phyloP scores from a whole-genome alignment of 768 basidiomycete genomes.

The Exidia glandulosa region DNA sequence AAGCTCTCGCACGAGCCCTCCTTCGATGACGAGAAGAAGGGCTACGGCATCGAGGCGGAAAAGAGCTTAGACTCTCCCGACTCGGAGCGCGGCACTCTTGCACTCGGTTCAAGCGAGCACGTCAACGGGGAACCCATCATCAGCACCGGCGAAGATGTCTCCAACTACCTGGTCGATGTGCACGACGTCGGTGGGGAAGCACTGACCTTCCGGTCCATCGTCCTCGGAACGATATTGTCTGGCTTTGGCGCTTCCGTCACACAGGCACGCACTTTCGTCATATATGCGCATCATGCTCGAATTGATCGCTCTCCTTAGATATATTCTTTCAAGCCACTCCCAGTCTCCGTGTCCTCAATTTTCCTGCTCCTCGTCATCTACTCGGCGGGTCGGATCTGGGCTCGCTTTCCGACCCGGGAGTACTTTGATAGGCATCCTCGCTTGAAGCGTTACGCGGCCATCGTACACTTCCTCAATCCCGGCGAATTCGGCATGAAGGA shows the following conservation, averaged over 20 bases:
- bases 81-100: too few species aligned
- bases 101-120: too few species aligned
- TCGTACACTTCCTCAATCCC: slow-evolving; percentile 44
- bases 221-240: slow-evolving; percentile 44
- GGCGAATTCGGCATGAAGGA: slow-evolving; percentile 49
- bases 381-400: slow-evolving; percentile 38
- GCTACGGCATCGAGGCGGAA: too few species aligned
- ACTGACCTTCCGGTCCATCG: slow-evolving; percentile 43
- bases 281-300: background rate
- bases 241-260: slow-evolving; percentile 47
- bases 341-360: slow-evolving; percentile 39
- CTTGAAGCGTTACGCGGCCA: slow-evolving; percentile 23
- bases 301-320: slow-evolving; percentile 27
- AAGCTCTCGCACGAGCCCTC: too few species aligned
- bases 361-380: slow-evolving; percentile 48
- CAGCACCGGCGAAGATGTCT: slow-evolving; percentile 11
- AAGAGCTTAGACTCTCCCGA: too few species aligned
- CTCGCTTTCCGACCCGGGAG: slow-evolving; percentile 9
- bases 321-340: slow-evolving; percentile 48
- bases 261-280: slow-evolving; percentile 36
- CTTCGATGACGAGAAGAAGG: too few species aligned
- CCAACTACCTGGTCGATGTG: slow-evolving; percentile 37
- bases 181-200: slow-evolving; percentile 50
- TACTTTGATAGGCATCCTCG: slow-evolving; percentile 23
- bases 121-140: slow-evolving; percentile 9